Evolutionary conservation across 2,329 filamentous ascomycete genomes (phyloP).

Genomic region (Xylaria sp.): DNA sequence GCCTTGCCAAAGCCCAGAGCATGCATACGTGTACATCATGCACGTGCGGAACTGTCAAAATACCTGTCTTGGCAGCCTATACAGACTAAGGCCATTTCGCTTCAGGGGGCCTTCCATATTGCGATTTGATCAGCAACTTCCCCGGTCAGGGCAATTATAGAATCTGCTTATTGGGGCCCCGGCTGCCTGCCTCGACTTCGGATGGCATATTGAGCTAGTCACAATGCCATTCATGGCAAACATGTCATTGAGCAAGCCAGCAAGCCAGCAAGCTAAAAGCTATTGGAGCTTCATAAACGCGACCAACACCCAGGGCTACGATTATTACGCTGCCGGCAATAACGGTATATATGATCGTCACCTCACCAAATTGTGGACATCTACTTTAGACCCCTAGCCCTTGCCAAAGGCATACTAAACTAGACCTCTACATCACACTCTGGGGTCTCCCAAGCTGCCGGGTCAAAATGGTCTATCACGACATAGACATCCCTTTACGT

Average conservation of each 20-base stretch:
- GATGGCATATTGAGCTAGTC: conserved; percentile 1
- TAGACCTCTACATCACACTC: neutral
- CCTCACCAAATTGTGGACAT: neutral
- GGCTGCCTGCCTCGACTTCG: neutral
- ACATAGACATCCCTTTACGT: conserved; percentile 42
- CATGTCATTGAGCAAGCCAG: neutral
- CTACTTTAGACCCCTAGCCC: conserved; percentile 9
- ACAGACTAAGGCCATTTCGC: conserved; percentile 8
- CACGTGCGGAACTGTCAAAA: conserved; percentile 15
- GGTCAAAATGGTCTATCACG: conserved; percentile 38
- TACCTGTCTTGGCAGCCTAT: neutral
- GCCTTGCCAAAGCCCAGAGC: conserved; percentile 5
- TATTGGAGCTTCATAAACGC: neutral
- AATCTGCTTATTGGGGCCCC: neutral
- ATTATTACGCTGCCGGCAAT: neutral
- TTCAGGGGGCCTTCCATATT: conserved; percentile 5
- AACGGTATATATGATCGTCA: conserved; percentile 1
- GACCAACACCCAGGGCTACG: neutral
- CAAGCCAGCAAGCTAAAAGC: too few species aligned
- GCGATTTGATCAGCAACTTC: neutral
- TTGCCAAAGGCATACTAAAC: neutral
- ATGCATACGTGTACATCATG: conserved; percentile 13
- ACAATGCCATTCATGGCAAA: neutral
- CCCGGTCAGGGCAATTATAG: conserved; percentile 26
- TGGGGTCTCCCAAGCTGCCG: neutral